phyloP scores from a whole-genome alignment of 2,329 filamentous ascomycete species.

The Pseudocercospora cruenta region DNA sequence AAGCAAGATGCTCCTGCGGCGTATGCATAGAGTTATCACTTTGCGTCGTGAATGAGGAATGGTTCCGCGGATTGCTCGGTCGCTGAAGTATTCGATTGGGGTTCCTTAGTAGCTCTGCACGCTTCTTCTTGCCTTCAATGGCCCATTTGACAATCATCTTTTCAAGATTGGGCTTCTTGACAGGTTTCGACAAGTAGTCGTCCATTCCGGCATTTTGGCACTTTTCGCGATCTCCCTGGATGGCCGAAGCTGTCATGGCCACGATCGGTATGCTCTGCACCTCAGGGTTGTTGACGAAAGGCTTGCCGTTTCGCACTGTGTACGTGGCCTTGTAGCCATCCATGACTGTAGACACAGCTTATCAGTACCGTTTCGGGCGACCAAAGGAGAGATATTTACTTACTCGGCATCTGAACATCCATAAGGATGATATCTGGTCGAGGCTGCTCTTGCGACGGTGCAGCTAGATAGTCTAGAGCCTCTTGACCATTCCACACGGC shows the following conservation, averaged over 20 bases:
- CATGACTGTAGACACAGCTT: slow-evolving; percentile 53
- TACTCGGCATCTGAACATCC: slow-evolving; percentile 46
- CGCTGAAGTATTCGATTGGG: slow-evolving; percentile 16
- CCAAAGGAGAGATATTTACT: neutral
- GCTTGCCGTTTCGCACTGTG: slow-evolving; percentile 67
- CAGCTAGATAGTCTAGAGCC: slow-evolving; percentile 70
- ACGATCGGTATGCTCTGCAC: slow-evolving; percentile 70
- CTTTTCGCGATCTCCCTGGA: slow-evolving; percentile 75
- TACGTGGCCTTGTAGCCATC: slow-evolving; percentile 80
- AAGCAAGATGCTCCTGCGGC: slow-evolving; percentile 39
- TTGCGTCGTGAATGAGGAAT: slow-evolving; percentile 29
- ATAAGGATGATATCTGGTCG: slow-evolving; percentile 73
- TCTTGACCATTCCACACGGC: slow-evolving; percentile 80
- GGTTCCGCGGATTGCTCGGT: slow-evolving; percentile 25
- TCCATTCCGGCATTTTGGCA: slow-evolving; percentile 76
- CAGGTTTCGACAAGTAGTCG: slow-evolving; percentile 72
- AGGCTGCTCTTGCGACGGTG: slow-evolving; percentile 46
- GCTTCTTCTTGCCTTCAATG: slow-evolving; percentile 46
- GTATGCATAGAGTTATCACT: slow-evolving; percentile 28
- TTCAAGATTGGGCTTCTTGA: slow-evolving; percentile 69
- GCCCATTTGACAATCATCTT: slow-evolving; percentile 74
- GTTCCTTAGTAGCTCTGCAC: slow-evolving; percentile 30
- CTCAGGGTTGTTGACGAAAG: slow-evolving; percentile 62
- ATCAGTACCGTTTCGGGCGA: neutral
- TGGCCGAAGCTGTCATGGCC: slow-evolving; percentile 80